Percentiles rank a stretch among this genome's conserved stretches.
These are phyloP conservation scores for Ceratobasidium sp. DNA, from an alignment of 1,284 basidiomycete species.

Conservation along the genomic window DNA sequence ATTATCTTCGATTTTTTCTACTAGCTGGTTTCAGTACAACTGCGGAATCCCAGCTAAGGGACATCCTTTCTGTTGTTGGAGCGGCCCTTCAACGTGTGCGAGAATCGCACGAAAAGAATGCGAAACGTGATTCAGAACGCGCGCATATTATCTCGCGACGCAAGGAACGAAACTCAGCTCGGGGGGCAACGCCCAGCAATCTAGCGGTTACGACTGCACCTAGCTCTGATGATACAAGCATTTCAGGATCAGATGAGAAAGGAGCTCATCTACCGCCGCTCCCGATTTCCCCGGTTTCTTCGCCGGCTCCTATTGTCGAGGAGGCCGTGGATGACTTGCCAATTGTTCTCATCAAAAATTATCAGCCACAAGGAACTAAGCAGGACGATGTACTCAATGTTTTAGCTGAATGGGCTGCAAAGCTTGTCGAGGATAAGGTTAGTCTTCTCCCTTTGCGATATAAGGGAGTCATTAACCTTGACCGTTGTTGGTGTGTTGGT, in stretches of 20 bases:
- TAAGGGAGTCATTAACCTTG: neutral
- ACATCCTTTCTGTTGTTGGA: constrained; percentile 84
- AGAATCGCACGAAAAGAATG: constrained; percentile 61
- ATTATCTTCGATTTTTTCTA: constrained; percentile 1
- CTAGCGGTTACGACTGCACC: neutral
- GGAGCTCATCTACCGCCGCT: constrained; percentile 49
- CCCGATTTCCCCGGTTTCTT: constrained; percentile 2
- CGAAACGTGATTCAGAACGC: constrained; percentile 56
- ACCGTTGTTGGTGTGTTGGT: neutral
- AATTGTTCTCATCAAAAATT: constrained; percentile 87
- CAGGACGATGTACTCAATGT: constrained; percentile 79
- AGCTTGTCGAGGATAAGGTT: constrained; percentile 81
- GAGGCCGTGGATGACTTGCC: constrained; percentile 73
- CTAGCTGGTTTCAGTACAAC: constrained; percentile 86
- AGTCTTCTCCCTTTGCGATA: constrained; percentile 46
- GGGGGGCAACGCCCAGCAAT: neutral
- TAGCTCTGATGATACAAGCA: neutral
- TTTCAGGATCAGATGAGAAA: constrained; percentile 52
- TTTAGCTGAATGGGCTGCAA: constrained; percentile 87
- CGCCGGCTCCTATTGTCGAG: constrained; percentile 43
- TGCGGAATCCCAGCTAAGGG: constrained; percentile 85
- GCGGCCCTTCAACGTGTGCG: constrained; percentile 75
- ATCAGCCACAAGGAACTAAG: constrained; percentile 70
- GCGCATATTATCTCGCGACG: constrained; percentile 50
- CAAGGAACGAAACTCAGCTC: constrained; percentile 45